These are phyloP conservation scores for Clarireedia paspali DNA, from an alignment of 2,329 filamentous ascomycete genomes.

Conservation along the genomic window DNA sequence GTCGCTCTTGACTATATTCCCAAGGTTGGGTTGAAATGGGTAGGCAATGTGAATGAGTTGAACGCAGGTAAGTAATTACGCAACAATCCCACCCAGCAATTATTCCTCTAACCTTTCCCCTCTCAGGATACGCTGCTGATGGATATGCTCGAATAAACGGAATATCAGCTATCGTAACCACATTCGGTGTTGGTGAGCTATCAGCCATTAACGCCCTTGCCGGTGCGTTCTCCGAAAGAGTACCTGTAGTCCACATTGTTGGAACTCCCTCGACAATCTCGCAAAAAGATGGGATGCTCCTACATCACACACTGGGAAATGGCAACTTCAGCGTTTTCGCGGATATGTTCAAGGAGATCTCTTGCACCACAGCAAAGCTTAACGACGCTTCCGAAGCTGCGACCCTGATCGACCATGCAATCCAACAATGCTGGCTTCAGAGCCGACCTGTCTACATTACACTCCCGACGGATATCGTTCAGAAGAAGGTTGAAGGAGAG, in stretches of 20 bases:
- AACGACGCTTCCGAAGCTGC: conserved; percentile 64
- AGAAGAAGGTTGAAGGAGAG: conserved; percentile 67
- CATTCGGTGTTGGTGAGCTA: conserved; percentile 69
- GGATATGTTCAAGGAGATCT: conserved; percentile 67
- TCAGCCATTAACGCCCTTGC: conserved; percentile 67
- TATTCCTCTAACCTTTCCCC: neutral
- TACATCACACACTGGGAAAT: conserved; percentile 67
- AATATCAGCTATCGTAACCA: conserved; percentile 63
- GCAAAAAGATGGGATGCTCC: conserved; percentile 39
- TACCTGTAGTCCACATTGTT: conserved; percentile 61
- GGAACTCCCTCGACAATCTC: conserved; percentile 41
- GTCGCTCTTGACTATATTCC: conserved; percentile 59
- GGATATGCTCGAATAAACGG: conserved; percentile 69
- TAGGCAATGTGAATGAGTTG: conserved; percentile 64
- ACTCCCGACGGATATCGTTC: conserved; percentile 73
- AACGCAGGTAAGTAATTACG: conserved; percentile 50
- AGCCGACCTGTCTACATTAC: conserved; percentile 79
- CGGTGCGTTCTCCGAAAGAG: conserved; percentile 66
- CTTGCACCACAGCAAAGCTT: conserved; percentile 63
- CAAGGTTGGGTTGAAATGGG: conserved; percentile 52
- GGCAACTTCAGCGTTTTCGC: conserved; percentile 79
- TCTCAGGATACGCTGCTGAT: conserved; percentile 65
- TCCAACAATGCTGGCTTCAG: conserved; percentile 65
- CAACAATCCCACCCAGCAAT: neutral
- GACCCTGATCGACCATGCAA: conserved; percentile 67